phyloP scores from a whole-genome alignment of 305 asterid species.

The Fraxinus greggii region DNA sequence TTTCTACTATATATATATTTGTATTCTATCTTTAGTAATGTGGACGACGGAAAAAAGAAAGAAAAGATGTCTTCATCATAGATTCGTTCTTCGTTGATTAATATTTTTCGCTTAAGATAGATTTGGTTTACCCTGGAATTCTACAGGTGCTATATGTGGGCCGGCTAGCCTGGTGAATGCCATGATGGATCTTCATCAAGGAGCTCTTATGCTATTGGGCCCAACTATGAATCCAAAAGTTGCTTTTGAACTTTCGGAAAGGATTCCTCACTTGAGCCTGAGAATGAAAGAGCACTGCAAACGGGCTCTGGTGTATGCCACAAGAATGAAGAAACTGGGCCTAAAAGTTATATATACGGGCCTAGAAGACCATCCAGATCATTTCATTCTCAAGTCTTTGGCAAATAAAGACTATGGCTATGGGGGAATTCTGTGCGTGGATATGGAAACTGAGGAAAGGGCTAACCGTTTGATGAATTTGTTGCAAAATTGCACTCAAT shows the following conservation, averaged over 20 bases:
- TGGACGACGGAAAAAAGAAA: neutral
- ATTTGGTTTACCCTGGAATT: neutral
- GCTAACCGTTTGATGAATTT: slow-evolving; percentile 74
- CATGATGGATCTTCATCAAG: slow-evolving; percentile 94
- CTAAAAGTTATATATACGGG: slow-evolving; percentile 86
- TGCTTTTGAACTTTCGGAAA: slow-evolving; percentile 77
- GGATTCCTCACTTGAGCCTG: slow-evolving; percentile 76
- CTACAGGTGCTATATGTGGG: slow-evolving; percentile 83
- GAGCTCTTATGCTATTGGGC: slow-evolving; percentile 80
- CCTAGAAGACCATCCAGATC: slow-evolving; percentile 71
- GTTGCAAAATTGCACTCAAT: slow-evolving; percentile 63
- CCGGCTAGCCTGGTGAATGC: slow-evolving; percentile 82
- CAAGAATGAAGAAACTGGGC: slow-evolving; percentile 68
- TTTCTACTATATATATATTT: too few relatives aligned
- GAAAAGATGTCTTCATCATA: neutral
- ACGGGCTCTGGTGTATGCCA: slow-evolving; percentile 58
- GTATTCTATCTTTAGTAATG: neutral
- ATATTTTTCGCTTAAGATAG: neutral
- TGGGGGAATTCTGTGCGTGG: slow-evolving; percentile 77
- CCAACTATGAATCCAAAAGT: slow-evolving; percentile 94
- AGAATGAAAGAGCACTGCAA: slow-evolving; percentile 88
- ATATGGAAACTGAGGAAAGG: slow-evolving; percentile 82
- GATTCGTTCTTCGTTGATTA: too few relatives aligned
- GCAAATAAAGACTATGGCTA: slow-evolving; percentile 66
- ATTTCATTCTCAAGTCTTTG: slow-evolving; percentile 50